A percentile compares a stretch with the other conserved stretches of the same genome.
phyloP scores from a whole-genome alignment of 1,284 basidiomycete genomes.

The Wolfiporia cocos region DNA sequence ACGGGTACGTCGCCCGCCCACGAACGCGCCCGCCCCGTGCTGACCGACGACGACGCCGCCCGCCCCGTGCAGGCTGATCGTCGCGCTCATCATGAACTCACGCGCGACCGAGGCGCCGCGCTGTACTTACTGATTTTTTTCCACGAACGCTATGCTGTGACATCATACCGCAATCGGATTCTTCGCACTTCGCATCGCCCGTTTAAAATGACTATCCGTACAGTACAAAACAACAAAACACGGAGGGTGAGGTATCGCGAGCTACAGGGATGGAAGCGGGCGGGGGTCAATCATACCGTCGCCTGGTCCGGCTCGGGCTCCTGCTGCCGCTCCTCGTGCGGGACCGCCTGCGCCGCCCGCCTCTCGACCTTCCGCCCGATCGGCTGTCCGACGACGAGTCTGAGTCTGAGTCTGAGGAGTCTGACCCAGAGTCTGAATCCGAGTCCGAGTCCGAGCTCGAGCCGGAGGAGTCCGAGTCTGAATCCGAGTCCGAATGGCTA shows the following conservation, averaged over 20 bases:
- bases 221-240: background rate
- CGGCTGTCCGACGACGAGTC: slow-evolving; percentile 37
- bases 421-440: slow-evolving; percentile 25
- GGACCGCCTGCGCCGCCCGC: slow-evolving; percentile 18
- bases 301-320: slow-evolving; percentile 11
- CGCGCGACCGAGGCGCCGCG: slow-evolving; percentile 34
- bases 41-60: slow-evolving; percentile 4
- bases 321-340: slow-evolving; percentile 18
- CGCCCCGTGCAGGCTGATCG: slow-evolving; percentile 58
- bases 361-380: slow-evolving; percentile 33
- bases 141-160: background rate
- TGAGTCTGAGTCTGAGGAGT: slow-evolving; percentile 43
- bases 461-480: too few species aligned
- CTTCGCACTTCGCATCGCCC: background rate
- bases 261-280: background rate
- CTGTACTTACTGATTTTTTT: slow-evolving; percentile 13
- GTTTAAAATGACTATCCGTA: background rate
- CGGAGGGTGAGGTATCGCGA: background rate
- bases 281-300: slow-evolving; percentile 4
- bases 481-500: slow-evolving; percentile 16
- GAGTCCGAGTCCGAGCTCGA: slow-evolving; percentile 25
- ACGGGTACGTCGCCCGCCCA: slow-evolving; percentile 52
- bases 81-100: slow-evolving; percentile 86
- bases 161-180: slow-evolving; percentile 1
- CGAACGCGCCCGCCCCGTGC: background rate